These are phyloP conservation scores for Henningerozyma blattae DNA, from an alignment of 805 yeast species.

Conservation along the genomic window DNA sequence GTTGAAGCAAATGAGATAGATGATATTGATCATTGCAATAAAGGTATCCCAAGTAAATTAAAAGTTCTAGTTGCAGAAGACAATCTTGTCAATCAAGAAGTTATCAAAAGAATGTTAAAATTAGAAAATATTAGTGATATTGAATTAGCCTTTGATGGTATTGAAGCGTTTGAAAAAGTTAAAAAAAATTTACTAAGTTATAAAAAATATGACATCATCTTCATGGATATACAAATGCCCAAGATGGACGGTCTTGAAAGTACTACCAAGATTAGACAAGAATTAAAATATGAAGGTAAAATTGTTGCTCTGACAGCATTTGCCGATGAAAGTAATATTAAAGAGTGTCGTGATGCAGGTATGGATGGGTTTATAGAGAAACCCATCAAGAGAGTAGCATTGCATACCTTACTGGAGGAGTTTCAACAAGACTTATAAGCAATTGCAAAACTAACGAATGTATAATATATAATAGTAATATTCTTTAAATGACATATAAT, in stretches of 20 bases:
- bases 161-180: conserved; percentile 68
- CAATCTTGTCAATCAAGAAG: conserved; percentile 88
- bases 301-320: conserved; percentile 92
- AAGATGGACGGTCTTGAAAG: conserved; percentile 81
- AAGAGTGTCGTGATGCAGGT: conserved; percentile 74
- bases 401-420: not conserved
- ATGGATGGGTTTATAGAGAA: conserved; percentile 87
- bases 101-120: conserved; percentile 75
- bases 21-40: not conserved
- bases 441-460: no score
- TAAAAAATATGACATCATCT: conserved; percentile 56
- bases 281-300: conserved; percentile 51
- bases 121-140: conserved; percentile 69
- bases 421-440: no score
- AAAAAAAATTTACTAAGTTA: conserved; percentile 32
- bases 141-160: conserved; percentile 72
- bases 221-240: conserved; percentile 99
- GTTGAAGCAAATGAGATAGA: not conserved
- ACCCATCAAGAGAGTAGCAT: conserved; percentile 65
- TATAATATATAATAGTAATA: not conserved
- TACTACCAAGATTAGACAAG: conserved; percentile 60
- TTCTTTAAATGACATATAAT: not conserved
- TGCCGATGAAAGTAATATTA: conserved; percentile 83
- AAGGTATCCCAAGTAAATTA: conserved; percentile 1
- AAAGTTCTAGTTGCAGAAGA: conserved; percentile 85